Evolutionary conservation across 768 basidiomycete species (phyloP), one percentile per base, ranked within the genome.

Genomic region (Dentipellis fragilis): DNA sequence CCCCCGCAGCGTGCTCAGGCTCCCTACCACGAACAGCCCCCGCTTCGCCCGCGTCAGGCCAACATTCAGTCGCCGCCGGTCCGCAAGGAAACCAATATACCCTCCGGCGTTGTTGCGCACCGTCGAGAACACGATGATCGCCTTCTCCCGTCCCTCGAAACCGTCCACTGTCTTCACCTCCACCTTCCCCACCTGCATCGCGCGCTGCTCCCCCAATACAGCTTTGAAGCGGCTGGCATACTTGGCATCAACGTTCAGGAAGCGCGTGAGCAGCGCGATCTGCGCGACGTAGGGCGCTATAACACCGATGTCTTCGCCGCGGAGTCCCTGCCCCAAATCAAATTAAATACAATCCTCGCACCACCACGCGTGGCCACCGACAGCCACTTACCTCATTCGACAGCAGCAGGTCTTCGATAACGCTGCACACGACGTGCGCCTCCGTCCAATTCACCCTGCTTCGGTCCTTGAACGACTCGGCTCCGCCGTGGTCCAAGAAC

Each of bases 121-220:
- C 3, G 92, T 93, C 42, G 89, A 91, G 68, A 96, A 93, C 45
- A 96, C 77, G 59, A 96, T 89, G 42, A 95, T 82, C 34, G 91
- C 87, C 71, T 95, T 95, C 72, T 96, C 91, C 47, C 91, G 79
- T 11, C 93, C 93, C 68, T 96, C 91, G 67, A 94, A 96, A 17
- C 93, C 93, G 63, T 96, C 93, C 12, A 96, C 93, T 0, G 93
- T 95, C 72, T 89, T 90, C 63, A 95, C 79, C 68, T 95, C 93
- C 52, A 96, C 77, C 52, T 79, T 67, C 0, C 71, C 64, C 7
- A 91, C 67, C 60, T 93, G 83, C 70, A 78, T 72, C 17, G 76
- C 81, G 22, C 90, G 82, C 48, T 76, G 76, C 12, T 76, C 69
- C 19, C 91, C 92, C 21, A 94, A 74, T 0, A 80, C 75, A 6